Percentiles rank a stretch among this genome's conserved stretches.
Conservation (phyloP, 2,329 filamentous ascomycete species). For the Phyllosticta paracitricarpa region DNA sequence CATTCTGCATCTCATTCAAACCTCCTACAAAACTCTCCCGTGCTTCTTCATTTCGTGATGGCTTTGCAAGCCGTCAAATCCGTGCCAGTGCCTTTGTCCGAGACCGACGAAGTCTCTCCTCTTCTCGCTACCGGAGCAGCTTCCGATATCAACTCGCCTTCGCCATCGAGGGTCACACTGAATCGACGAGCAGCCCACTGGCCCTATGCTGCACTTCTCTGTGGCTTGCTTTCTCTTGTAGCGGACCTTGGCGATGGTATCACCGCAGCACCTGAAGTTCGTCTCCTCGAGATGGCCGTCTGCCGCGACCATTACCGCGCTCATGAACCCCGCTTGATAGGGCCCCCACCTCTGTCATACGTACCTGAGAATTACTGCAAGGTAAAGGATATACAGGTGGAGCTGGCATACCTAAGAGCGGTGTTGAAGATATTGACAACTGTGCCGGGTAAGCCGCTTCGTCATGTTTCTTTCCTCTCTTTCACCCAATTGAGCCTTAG, state of each 20-base stretch:
- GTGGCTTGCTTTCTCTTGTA: not conserved
- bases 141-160: not conserved
- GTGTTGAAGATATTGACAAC: not conserved
- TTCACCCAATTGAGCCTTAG: no score
- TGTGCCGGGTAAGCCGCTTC: not conserved
- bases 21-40: not conserved
- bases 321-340: not conserved
- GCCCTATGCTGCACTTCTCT: not conserved
- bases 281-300: constrained; percentile 6
- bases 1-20: not conserved
- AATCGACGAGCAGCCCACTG: not conserved
- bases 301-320: constrained; percentile 4
- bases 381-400: constrained; percentile 4
- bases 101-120: not conserved
- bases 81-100: not conserved
- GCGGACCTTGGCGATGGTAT: not conserved
- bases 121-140: not conserved
- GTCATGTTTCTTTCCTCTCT: not conserved
- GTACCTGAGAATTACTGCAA: constrained; percentile 5
- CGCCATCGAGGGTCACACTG: not conserved
- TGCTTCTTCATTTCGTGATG: not conserved
- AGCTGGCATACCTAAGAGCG: constrained; percentile 6
- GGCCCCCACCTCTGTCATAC: constrained; percentile 3
- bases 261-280: constrained; percentile 5
- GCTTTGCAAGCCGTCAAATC: not conserved